These are phyloP conservation scores for Volvox carteri DNA, from an alignment of 163 green algal species.

Conservation along the genomic window DNA sequence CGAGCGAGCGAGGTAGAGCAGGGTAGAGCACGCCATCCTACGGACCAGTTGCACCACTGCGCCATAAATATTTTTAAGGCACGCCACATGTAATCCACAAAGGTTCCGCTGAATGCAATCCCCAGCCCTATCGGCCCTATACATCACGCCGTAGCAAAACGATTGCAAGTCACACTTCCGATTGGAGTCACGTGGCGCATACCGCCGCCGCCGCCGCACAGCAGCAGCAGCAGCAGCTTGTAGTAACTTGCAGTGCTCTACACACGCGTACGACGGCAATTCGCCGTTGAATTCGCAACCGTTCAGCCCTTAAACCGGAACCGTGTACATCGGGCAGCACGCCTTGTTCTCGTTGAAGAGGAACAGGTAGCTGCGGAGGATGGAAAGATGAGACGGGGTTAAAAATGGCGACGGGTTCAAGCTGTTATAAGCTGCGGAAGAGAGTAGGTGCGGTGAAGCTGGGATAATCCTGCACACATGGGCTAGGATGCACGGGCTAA, in stretches of 20 bases:
- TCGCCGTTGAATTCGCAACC: neutral
- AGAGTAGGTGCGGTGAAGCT: neutral
- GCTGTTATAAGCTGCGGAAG: neutral
- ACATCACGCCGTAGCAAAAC: too few relatives aligned
- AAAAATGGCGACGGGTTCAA: neutral
- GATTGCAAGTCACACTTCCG: neutral
- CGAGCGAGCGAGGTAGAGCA: too few relatives aligned
- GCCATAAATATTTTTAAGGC: too few relatives aligned
- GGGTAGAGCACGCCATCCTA: too few relatives aligned
- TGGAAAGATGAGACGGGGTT: neutral
- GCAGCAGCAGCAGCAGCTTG: too few relatives aligned
- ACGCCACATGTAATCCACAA: too few relatives aligned
- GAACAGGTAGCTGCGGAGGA: neutral
- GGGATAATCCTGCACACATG: neutral
- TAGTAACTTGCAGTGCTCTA: too few relatives aligned
- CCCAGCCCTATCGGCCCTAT: too few relatives aligned
- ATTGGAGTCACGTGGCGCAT: neutral
- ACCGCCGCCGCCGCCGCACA: neutral
- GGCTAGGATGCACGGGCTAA: neutral
- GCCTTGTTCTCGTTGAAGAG: conserved; percentile 13
- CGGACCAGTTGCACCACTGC: too few relatives aligned
- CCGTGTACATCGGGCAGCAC: neutral
- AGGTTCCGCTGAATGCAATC: too few relatives aligned
- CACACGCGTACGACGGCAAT: too few relatives aligned
- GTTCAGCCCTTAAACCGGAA: neutral